Evolutionary conservation across 202 grass and related monocot genomes (phyloP), one percentile per base, ranked within the genome.

Genomic region (Panicum virgatum): DNA sequence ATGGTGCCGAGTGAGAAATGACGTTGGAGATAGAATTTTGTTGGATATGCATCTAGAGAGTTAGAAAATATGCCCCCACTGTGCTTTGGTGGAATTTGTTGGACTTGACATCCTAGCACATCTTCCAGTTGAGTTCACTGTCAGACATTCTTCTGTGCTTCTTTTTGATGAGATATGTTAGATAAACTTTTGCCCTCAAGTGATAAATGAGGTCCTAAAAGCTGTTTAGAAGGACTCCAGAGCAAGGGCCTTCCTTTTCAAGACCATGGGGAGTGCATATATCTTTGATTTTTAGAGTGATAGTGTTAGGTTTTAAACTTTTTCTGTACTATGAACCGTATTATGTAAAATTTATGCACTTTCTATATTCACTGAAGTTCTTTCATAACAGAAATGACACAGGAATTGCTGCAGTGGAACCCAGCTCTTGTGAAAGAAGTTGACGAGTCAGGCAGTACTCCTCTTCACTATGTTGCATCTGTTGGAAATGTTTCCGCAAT

Each of bases 401-500:
- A 50, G 59, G 76, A 77, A 54, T 46, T 90, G 53, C 74, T 92
- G 58, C 44, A 65, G 63, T 81, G 84, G 89, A 90, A 90, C 23
- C 75, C 63, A 36, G 11, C 59, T 25, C 85, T 91, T 34, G 59
- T 71, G 69, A 91, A 79, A 66, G 62, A 78, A 69, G 72, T 62
- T 69, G 92, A 92, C 69, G 44, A 73, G 37, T 86, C 74, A 34
- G 87, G 87, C 56, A 90, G 89, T 63, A 86, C 84, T 79, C 74
- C 92, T 69, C 82, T 94, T 51, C 89, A 94, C 46, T 94, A 90
- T 69, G 71, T 89, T 44, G 84, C 87, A 39, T 83, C 73, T 52
- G 47, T 72, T 85, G 74, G 74, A 30, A 80, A 88, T 25, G 14
- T 69, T 66, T 76, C 77, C 0, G 32, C 44, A 19, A 30, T 92